These are phyloP conservation scores for Botrytis hyacinthi DNA, from an alignment of 2,329 filamentous ascomycete genomes.

Conservation along the genomic window DNA sequence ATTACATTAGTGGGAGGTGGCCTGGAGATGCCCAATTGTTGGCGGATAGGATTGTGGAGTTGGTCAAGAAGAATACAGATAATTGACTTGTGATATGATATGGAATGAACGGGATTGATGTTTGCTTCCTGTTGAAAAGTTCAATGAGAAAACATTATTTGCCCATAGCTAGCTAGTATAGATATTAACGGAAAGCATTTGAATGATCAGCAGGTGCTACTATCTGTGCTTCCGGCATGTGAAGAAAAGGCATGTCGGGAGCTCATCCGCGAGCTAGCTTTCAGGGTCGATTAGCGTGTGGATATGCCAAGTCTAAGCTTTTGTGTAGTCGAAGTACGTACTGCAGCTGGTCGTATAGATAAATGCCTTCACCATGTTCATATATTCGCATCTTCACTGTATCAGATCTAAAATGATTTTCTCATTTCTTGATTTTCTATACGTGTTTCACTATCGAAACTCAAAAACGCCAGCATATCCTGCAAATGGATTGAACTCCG, in stretches of 20 bases:
- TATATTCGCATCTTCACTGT: not conserved
- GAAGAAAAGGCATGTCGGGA: not conserved
- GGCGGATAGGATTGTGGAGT: constrained; percentile 44
- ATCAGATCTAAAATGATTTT: not conserved
- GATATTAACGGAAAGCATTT: not conserved
- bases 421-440: not conserved
- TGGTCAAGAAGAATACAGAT: constrained; percentile 38
- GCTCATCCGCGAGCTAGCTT: not conserved
- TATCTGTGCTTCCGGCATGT: not conserved
- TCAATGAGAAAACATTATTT: not conserved
- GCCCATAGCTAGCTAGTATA: not conserved
- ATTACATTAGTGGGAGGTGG: constrained; percentile 50
- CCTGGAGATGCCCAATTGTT: constrained; percentile 46
- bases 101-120: not conserved
- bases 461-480: not conserved
- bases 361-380: not conserved
- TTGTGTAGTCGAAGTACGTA: not conserved
- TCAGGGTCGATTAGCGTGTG: not conserved
- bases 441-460: not conserved
- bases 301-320: not conserved
- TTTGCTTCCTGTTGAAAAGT: not conserved
- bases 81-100: not conserved
- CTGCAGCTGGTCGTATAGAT: not conserved
- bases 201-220: not conserved
- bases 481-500: not conserved